Evolutionary conservation across 1,139 yeast genomes (phyloP), one percentile per base, ranked within the genome.

Genomic region (Kurtzmaniella quercitrusa): DNA sequence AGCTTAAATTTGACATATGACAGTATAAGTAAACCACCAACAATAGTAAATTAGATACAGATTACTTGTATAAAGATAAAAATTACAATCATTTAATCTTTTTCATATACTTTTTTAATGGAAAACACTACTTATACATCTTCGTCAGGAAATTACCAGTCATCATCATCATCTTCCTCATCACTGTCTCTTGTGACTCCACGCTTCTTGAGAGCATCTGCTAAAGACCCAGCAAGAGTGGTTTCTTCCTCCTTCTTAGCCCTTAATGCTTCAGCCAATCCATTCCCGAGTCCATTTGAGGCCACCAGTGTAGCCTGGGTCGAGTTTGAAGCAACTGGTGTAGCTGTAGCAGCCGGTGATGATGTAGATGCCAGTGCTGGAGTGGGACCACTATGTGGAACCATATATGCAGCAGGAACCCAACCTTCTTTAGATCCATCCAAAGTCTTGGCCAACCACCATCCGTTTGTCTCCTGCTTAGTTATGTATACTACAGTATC

Each of bases 361-460:
- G 55, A 38, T 3, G 53, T 47, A 9, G 60, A 55, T 20, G 67
- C 63, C 3, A 67, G 65, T 14, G 74, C 65, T 9, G 72, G 61
- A 1, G 65, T 53, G 11, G 55, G 49, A 33, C 56, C 51, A 2
- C 65, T 62, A 15, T 77, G 80, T 18, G 76, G 74, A 43, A 80
- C 82, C 55, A 93, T 80, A 59, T 91, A 94, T 17, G 94, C 87
- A 26, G 94, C 84, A 11, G 99, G 99, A 9, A 95, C 93, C 98
- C 98, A 94, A 3, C 98, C 99, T 62, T 91, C 95, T 44, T 71
- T 78, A 2, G 83, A 59, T 38, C 86, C 93, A 54, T 86, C 91
- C 47, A 84, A 63, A 17, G 80, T 72, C 60, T 85, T 87, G 5
- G 89, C 97, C 47, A 93, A 71, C 50, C 95, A 91, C 98, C 98